These are phyloP conservation scores for Mycosphaerella sp. DNA, from an alignment of 2,329 filamentous ascomycete species.

Conservation along the genomic window DNA sequence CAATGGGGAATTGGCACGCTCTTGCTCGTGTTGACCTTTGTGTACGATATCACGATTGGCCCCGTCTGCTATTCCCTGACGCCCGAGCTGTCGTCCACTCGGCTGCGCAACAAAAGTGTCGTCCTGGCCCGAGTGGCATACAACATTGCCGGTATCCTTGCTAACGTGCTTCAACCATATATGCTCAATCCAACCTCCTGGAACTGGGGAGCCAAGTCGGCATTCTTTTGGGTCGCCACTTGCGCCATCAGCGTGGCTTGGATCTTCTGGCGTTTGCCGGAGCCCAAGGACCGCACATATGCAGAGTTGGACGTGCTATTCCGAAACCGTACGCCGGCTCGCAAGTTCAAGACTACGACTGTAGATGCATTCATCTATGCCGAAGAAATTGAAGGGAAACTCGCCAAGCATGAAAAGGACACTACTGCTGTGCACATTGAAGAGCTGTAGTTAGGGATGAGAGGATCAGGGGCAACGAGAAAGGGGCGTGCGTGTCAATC, in stretches of 20 bases:
- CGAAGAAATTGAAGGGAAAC: neutral
- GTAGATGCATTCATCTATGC: neutral
- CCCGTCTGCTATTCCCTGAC: constrained; percentile 26
- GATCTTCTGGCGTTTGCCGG: constrained; percentile 42
- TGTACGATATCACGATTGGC: constrained; percentile 25
- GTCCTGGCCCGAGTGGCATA: constrained; percentile 25
- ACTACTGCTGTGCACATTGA: neutral
- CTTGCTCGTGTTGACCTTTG: constrained; percentile 19
- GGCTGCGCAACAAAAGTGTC: constrained; percentile 28
- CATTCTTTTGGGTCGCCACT: constrained; percentile 40
- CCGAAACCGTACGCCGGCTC: constrained; percentile 39
- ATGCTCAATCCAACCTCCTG: constrained; percentile 29
- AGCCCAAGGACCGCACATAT: constrained; percentile 39
- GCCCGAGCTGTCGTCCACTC: constrained; percentile 25
- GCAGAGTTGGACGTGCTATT: constrained; percentile 54
- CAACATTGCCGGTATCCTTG: constrained; percentile 23
- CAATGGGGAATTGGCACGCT: constrained; percentile 28
- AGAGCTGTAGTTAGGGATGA: neutral
- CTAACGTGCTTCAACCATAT: constrained; percentile 15
- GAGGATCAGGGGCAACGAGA: too few species aligned
- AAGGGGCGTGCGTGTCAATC: too few species aligned
- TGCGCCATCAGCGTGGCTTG: constrained; percentile 34
- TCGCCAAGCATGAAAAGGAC: neutral
- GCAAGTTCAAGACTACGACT: constrained; percentile 33
- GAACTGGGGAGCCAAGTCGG: constrained; percentile 19